These are phyloP conservation scores for Thermomucor indicae-seudaticae DNA, from an alignment of 371 early-diverging fungal species.

Conservation along the genomic window DNA sequence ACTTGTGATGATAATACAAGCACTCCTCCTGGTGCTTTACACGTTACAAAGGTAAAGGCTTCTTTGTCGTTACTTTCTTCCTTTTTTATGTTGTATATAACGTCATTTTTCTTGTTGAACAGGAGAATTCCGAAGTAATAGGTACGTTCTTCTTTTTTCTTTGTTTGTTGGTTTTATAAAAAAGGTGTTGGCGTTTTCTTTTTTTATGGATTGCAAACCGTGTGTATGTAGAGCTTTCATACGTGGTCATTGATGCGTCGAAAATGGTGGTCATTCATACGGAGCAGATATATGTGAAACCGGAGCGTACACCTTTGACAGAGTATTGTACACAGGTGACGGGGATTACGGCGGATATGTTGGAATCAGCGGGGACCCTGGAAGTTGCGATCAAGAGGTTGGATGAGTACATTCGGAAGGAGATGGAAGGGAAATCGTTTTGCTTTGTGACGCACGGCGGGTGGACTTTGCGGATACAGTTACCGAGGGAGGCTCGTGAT, in stretches of 20 bases:
- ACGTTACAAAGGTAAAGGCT: slow-evolving; percentile 55
- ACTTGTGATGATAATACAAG: slow-evolving; percentile 74
- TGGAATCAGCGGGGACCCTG: slow-evolving; percentile 60
- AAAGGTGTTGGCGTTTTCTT: background rate
- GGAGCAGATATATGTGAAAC: slow-evolving; percentile 61
- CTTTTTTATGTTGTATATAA: background rate
- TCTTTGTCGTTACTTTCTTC: background rate
- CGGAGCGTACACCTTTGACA: slow-evolving; percentile 65
- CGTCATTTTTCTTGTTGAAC: slow-evolving; percentile 5
- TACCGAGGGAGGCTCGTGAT: slow-evolving; percentile 65
- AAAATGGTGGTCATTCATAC: slow-evolving; percentile 54
- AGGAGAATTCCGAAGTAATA: slow-evolving; percentile 49
- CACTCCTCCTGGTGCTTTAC: slow-evolving; percentile 49
- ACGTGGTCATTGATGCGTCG: slow-evolving; percentile 33
- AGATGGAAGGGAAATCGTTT: slow-evolving; percentile 59
- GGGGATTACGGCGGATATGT: slow-evolving; percentile 57
- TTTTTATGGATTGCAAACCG: background rate
- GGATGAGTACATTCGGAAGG: slow-evolving; percentile 51
- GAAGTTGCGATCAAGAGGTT: slow-evolving; percentile 57
- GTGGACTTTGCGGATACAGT: slow-evolving; percentile 70
- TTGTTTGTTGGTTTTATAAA: too few relatives aligned
- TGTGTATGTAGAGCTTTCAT: slow-evolving; percentile 26
- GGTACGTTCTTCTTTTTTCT: too few relatives aligned
- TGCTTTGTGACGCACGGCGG: slow-evolving; percentile 78
- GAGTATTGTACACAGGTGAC: slow-evolving; percentile 66